Conservation (phyloP, 257 asterid genomes). For the Solanum sejunctum region DNA sequence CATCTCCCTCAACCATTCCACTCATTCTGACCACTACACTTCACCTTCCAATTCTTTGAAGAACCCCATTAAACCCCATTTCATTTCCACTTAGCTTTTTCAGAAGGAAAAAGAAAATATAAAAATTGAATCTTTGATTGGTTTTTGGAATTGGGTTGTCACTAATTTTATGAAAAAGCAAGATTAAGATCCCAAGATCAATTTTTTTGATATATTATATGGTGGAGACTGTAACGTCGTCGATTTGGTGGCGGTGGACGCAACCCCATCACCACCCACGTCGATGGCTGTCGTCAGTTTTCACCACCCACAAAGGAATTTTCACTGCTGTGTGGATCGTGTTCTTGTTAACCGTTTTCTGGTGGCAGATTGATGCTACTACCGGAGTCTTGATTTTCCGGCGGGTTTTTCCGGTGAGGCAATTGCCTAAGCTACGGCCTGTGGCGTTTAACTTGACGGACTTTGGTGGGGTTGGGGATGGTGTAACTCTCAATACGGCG, state of each 20-base stretch:
- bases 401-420: conserved; percentile 9
- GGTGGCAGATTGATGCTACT: conserved; percentile 23
- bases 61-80: not conserved
- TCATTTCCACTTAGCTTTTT: not conserved
- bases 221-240: conserved; percentile 12
- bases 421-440: conserved; percentile 27
- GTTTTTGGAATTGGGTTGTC: not conserved
- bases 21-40: conserved; percentile 20
- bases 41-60: conserved; percentile 19
- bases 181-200: not conserved
- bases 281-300: conserved; percentile 21
- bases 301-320: conserved; percentile 19
- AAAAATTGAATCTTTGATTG: not conserved
- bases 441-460: conserved; percentile 34
- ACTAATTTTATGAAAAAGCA: not conserved
- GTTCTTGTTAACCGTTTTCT: conserved; percentile 17
- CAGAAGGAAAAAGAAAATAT: not conserved
- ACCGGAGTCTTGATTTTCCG: conserved; percentile 22
- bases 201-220: not conserved
- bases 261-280: conserved; percentile 14
- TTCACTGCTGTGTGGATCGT: conserved; percentile 25
- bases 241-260: conserved; percentile 10
- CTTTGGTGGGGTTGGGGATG: conserved; percentile 44
- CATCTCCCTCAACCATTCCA: not conserved
- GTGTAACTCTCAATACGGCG: conserved; percentile 23